These are phyloP conservation scores for Quillaja saponaria DNA, from an alignment of 306 rosid species.

Conservation along the genomic window DNA sequence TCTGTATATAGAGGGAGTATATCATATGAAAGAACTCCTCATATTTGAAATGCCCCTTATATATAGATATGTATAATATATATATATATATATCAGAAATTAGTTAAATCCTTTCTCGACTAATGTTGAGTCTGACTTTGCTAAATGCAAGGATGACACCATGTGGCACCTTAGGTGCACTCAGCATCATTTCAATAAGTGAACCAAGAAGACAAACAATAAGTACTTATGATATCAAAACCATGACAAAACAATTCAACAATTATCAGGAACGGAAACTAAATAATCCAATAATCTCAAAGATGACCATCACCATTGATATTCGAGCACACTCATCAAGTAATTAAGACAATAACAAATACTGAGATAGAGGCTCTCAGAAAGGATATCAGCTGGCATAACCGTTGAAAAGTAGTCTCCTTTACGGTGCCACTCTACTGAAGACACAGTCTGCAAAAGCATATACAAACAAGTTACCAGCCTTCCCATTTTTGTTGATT, in stretches of 20 bases:
- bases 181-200: not conserved
- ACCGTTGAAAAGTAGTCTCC: conserved; percentile 95
- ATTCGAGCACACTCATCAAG: conserved; percentile 13
- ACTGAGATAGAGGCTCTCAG: not conserved
- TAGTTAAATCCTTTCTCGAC: too few relatives aligned
- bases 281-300: not conserved
- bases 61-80: too few relatives aligned
- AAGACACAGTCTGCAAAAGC: conserved; percentile 72
- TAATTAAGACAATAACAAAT: conserved; percentile 17
- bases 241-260: not conserved
- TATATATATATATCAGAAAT: too few relatives aligned
- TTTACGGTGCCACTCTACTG: conserved; percentile 91
- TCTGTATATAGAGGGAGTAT: too few relatives aligned
- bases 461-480: conserved; percentile 25
- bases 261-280: not conserved
- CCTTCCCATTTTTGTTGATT: conserved; percentile 11
- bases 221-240: not conserved
- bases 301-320: not conserved
- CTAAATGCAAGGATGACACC: too few relatives aligned
- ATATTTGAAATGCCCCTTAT: too few relatives aligned
- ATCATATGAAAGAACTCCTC: too few relatives aligned
- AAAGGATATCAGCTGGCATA: conserved; percentile 95
- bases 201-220: not conserved
- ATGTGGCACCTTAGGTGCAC: not conserved
- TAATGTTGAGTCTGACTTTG: too few relatives aligned